These are phyloP conservation scores for Cladobotryum mycophilum DNA, from an alignment of 2,329 filamentous ascomycete genomes.

Conservation along the genomic window DNA sequence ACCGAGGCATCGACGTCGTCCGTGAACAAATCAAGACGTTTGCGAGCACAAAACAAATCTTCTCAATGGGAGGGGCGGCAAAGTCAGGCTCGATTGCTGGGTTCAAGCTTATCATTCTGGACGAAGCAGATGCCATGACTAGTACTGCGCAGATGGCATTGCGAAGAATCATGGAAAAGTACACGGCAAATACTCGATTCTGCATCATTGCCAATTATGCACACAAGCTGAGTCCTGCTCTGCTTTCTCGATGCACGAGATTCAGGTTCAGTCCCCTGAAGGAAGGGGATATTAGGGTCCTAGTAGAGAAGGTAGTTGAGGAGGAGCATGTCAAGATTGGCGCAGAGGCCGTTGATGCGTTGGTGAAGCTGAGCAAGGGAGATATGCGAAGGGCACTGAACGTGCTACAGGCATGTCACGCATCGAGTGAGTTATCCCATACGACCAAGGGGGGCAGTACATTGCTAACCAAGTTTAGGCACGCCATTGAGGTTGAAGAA, in stretches of 20 bases:
- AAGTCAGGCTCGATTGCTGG: constrained; percentile 51
- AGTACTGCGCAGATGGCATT: constrained; percentile 96
- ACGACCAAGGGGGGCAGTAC: constrained; percentile 42
- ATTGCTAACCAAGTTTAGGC: constrained; percentile 45
- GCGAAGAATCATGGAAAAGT: constrained; percentile 97
- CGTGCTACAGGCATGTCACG: constrained; percentile 92
- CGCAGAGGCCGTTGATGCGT: constrained; percentile 69
- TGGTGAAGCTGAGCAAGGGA: constrained; percentile 84
- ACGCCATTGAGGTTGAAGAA: constrained; percentile 60
- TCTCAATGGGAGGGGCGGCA: constrained; percentile 54
- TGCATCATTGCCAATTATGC: constrained; percentile 99
- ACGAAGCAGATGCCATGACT: constrained; percentile 99
- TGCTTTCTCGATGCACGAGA: constrained; percentile 87
- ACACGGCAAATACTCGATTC: constrained; percentile 95
- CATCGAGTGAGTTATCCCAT: constrained; percentile 57
- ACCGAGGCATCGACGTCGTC: constrained; percentile 95
- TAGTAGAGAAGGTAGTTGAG: constrained; percentile 85
- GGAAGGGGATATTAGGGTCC: constrained; percentile 71
- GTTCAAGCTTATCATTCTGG: constrained; percentile 94
- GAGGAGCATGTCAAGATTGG: constrained; percentile 83
- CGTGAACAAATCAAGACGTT: constrained; percentile 99
- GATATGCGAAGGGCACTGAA: constrained; percentile 95
- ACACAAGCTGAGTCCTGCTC: constrained; percentile 89
- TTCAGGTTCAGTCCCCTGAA: constrained; percentile 95
- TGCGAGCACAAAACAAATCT: constrained; percentile 96